A percentile compares a stretch with the other conserved stretches of the same genome.
These are phyloP conservation scores for Saraca asoca DNA, from an alignment of 331 rosid genomes.

Conservation along the genomic window DNA sequence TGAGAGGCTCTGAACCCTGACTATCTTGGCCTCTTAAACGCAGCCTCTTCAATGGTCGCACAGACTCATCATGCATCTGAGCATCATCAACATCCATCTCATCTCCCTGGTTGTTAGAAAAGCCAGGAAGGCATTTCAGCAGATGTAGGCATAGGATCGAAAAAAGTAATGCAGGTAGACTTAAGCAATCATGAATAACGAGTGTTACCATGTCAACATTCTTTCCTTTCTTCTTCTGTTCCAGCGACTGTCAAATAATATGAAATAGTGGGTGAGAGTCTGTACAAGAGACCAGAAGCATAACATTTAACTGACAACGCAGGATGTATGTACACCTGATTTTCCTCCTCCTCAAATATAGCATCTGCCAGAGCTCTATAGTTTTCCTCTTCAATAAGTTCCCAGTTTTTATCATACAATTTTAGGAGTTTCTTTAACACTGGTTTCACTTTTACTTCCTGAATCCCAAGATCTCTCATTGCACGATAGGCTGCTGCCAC, in stretches of 20 bases:
- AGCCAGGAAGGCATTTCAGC: slow-evolving; percentile 35
- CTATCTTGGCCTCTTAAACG: slow-evolving; percentile 61
- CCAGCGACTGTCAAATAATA: slow-evolving; percentile 49
- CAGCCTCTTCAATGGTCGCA: slow-evolving; percentile 68
- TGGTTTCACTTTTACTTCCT: slow-evolving; percentile 39
- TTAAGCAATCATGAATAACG: slow-evolving; percentile 12
- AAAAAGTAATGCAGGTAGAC: slow-evolving; percentile 25
- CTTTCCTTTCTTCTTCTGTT: slow-evolving; percentile 37
- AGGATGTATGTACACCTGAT: slow-evolving; percentile 44
- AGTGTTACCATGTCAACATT: slow-evolving; percentile 34
- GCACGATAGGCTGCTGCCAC: slow-evolving; percentile 65
- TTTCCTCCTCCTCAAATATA: slow-evolving; percentile 60
- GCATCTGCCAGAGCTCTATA: slow-evolving; percentile 15
- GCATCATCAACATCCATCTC: slow-evolving; percentile 52
- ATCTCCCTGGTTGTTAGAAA: slow-evolving; percentile 44
- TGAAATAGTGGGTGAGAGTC: slow-evolving; percentile 11
- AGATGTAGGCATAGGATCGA: slow-evolving; percentile 24
- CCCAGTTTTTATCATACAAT: slow-evolving; percentile 1
- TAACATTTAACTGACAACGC: slow-evolving; percentile 3
- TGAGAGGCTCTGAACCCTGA: slow-evolving; percentile 43
- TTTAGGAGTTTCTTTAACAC: slow-evolving; percentile 1
- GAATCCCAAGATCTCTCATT: slow-evolving; percentile 71
- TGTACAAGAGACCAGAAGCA: slow-evolving; percentile 20
- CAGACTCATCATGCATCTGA: slow-evolving; percentile 45
- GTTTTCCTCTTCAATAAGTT: slow-evolving; percentile 2